These are phyloP conservation scores for Eurotiales sp. DNA, from an alignment of 2,329 filamentous ascomycete species.

Conservation along the genomic window DNA sequence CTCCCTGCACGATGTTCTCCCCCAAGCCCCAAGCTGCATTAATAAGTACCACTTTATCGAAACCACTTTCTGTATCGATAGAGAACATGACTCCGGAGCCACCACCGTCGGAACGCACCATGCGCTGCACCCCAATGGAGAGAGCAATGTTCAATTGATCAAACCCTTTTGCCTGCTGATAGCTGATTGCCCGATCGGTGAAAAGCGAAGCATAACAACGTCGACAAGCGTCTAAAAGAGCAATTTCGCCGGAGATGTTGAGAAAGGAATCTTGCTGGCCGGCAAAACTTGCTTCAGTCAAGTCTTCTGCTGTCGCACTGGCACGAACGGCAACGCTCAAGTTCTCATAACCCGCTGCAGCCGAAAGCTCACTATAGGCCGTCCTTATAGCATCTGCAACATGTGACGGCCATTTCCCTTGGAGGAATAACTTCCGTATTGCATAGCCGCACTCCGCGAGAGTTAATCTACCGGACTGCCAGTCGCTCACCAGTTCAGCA, in stretches of 20 bases:
- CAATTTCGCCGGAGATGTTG: slow-evolving; percentile 31
- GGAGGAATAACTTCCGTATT: slow-evolving; percentile 28
- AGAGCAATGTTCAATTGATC: slow-evolving; percentile 21
- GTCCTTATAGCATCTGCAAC: slow-evolving; percentile 25
- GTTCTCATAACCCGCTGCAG: slow-evolving; percentile 18
- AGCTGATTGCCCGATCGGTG: slow-evolving; percentile 37
- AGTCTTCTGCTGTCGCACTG: slow-evolving; percentile 38
- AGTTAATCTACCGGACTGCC: slow-evolving; percentile 25
- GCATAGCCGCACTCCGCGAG: slow-evolving; percentile 30
- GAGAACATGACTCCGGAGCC: slow-evolving; percentile 42
- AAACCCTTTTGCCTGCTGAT: slow-evolving; percentile 24
- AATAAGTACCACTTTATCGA: slow-evolving; percentile 39
- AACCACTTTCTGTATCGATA: slow-evolving; percentile 39
- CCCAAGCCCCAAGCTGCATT: slow-evolving; percentile 38
- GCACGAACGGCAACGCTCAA: slow-evolving; percentile 38
- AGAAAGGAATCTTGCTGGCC: slow-evolving; percentile 38
- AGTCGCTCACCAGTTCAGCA: slow-evolving; percentile 24
- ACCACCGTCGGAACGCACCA: slow-evolving; percentile 31
- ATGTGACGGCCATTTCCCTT: slow-evolving; percentile 28
- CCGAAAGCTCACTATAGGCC: slow-evolving; percentile 27
- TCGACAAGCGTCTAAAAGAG: slow-evolving; percentile 32
- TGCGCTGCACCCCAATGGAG: slow-evolving; percentile 23
- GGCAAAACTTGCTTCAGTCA: slow-evolving; percentile 39
- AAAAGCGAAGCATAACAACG: slow-evolving; percentile 40
- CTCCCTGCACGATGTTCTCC: slow-evolving; percentile 38